Conservation (phyloP, 2,329 filamentous ascomycete species). For the Colletotrichum sp. region DNA sequence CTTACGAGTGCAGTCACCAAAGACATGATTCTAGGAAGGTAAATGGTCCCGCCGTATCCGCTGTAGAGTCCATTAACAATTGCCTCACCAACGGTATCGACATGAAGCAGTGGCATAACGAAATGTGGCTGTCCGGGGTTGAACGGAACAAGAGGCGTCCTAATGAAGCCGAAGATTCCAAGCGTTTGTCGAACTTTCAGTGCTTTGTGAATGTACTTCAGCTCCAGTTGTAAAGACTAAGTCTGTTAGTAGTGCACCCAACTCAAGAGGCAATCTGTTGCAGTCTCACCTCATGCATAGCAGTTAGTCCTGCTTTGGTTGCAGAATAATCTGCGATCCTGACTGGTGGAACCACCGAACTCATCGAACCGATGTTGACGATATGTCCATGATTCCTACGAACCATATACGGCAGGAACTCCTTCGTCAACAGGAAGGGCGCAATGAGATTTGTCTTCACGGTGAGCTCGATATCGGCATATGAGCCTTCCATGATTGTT, state of each 20-base stretch:
- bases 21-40: slow-evolving; percentile 31
- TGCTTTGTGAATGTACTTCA: slow-evolving; percentile 32
- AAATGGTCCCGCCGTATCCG: slow-evolving; percentile 32
- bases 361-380: slow-evolving; percentile 65
- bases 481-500: slow-evolving; percentile 32
- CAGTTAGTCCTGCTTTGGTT: slow-evolving; percentile 49
- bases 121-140: slow-evolving; percentile 29
- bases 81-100: slow-evolving; percentile 34
- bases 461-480: slow-evolving; percentile 32
- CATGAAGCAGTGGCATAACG: slow-evolving; percentile 33
- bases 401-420: slow-evolving; percentile 67
- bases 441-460: slow-evolving; percentile 56
- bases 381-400: slow-evolving; percentile 66
- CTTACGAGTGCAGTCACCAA: slow-evolving; percentile 31
- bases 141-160: slow-evolving; percentile 34
- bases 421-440: slow-evolving; percentile 62
- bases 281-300: slow-evolving; percentile 35
- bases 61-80: slow-evolving; percentile 33
- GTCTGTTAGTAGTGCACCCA: too few species aligned
- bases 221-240: slow-evolving; percentile 33
- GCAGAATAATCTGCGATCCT: slow-evolving; percentile 65
- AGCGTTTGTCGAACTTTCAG: slow-evolving; percentile 31
- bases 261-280: too few species aligned
- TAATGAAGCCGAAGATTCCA: slow-evolving; percentile 34
- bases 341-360: slow-evolving; percentile 57